Percentiles rank a stretch among this genome's conserved stretches.
These are phyloP conservation scores for Calonectria pseudoturangicola DNA, from an alignment of 2,329 filamentous ascomycete genomes.

Conservation along the genomic window DNA sequence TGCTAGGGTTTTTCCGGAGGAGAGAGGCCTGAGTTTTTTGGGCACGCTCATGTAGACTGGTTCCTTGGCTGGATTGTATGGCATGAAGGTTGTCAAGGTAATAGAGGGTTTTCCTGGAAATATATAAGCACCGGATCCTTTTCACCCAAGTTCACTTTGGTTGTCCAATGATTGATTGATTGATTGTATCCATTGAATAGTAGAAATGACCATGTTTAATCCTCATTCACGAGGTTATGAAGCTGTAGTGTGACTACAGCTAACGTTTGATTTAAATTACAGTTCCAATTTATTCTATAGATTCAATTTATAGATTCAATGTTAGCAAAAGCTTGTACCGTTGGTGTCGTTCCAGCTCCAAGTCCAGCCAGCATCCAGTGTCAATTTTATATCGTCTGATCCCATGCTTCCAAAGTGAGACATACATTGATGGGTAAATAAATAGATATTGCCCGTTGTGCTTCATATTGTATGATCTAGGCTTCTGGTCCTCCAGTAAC, in stretches of 20 bases:
- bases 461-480: not conserved
- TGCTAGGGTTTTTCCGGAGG: constrained; percentile 32
- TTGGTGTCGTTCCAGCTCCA: not conserved
- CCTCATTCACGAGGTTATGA: too few relatives aligned
- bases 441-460: not conserved
- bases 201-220: not conserved
- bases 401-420: not conserved
- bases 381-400: not conserved
- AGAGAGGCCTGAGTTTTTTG: constrained; percentile 28
- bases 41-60: constrained; percentile 45
- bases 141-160: not conserved
- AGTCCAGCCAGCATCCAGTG: not conserved
- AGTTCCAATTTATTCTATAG: too few relatives aligned
- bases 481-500: not conserved
- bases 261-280: not conserved
- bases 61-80: constrained; percentile 42
- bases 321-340: not conserved
- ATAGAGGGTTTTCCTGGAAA: constrained; percentile 45
- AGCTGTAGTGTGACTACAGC: constrained; percentile 14
- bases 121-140: constrained; percentile 23
- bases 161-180: not conserved
- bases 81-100: constrained; percentile 46
- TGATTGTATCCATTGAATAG: not conserved
- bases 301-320: not conserved
- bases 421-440: not conserved